Conservation (phyloP, 768 basidiomycete species). For the Pisolithus microcarpus region DNA sequence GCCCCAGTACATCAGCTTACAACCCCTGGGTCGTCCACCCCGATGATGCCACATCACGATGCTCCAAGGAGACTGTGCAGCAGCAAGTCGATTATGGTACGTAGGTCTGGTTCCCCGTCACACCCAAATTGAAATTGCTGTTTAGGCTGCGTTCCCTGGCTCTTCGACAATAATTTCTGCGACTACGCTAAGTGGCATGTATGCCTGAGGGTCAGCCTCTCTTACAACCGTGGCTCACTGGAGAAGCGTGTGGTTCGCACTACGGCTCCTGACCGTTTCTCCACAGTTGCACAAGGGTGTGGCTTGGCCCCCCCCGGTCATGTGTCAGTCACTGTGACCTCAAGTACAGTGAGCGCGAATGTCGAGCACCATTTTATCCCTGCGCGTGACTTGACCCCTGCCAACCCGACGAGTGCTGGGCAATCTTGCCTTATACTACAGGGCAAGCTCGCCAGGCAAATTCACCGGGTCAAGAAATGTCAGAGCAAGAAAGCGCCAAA, state of each 20-base stretch:
- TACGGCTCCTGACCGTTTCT: not conserved
- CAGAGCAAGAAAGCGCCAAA: too few species aligned
- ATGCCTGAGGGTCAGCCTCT: not conserved
- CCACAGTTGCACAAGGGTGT: too few species aligned
- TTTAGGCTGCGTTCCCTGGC: not conserved
- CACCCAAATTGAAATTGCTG: not conserved
- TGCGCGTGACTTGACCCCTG: not conserved
- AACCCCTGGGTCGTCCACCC: too few species aligned
- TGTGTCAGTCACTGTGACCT: not conserved
- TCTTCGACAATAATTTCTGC: not conserved
- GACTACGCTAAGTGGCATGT: not conserved
- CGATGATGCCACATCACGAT: too few species aligned
- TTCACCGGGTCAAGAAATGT: not conserved
- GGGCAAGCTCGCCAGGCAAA: not conserved
- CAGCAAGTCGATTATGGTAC: too few species aligned
- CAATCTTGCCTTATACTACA: not conserved
- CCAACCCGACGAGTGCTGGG: not conserved
- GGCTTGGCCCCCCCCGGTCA: not conserved
- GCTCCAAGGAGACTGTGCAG: too few species aligned
- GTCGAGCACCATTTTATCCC: not conserved
- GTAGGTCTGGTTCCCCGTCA: too few species aligned
- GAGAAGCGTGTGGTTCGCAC: not conserved
- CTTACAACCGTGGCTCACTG: not conserved
- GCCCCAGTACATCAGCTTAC: not conserved
- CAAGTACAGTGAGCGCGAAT: not conserved